Base-by-base conservation (phyloP, 345 rosid species). In the Pistacia vera region DNA sequence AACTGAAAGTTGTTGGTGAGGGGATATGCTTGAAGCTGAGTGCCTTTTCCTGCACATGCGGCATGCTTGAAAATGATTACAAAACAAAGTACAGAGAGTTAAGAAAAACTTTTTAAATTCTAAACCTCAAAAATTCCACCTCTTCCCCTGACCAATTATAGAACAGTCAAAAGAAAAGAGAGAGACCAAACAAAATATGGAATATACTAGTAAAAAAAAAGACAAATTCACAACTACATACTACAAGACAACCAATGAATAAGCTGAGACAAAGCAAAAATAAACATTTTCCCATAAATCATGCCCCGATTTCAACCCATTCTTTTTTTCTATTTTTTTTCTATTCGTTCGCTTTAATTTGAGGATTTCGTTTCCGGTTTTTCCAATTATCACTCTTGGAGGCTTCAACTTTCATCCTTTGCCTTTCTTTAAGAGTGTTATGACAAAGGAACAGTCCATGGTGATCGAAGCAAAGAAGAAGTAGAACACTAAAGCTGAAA, bases 41-140 rank as follows among this genome's bases (percentile, higher is more conserved):
- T 83, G 88, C 77, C 95, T 84, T 82, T 90, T 92, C 85, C 99
- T 95, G 89, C 85, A 77, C 18, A 64, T 30, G 71, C 69, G 55
- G 44, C 70, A 74, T 25, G 25, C 66, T 52, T 75, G 63, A 77
- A 60, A 35, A 46, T 14, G 44, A 20, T 59, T 60, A 60, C 4
- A 1, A 38, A 38, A 22, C 11, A 41, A 11, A 25, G 58, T 36
- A 71, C 22, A 41, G 18, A 8, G 44, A 55, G 56, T 57, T 14
- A 28, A 52, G 48, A n/a, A 25, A 36, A 49, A 7, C 6, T 58
- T 30, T 51, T 38, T 22, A 35, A 49, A 25, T n/a, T 41, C 66
- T 41, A 41, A 41, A 4, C 22, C 60, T 22, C 22, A 52, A 62
- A 33, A 14, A 17, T 2, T 55, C 1, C 38, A 35, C 18, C 9